Percentiles rank a stretch among this genome's conserved stretches.
Evolutionary conservation across 2,329 filamentous ascomycete species (phyloP).

Genomic region (Diaporthe humulicola): DNA sequence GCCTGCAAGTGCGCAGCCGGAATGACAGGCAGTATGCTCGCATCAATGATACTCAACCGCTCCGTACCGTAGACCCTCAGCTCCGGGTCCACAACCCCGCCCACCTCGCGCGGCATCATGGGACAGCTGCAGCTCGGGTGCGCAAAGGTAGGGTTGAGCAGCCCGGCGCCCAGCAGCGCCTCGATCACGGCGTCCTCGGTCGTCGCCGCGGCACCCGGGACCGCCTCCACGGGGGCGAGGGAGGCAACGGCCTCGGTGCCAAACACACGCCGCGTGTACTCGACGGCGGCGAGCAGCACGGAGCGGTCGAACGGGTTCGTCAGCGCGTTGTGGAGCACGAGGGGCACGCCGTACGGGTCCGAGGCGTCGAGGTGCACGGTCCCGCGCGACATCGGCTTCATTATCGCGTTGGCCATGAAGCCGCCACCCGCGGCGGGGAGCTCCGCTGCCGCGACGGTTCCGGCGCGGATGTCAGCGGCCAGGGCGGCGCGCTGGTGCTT

Average conservation of each 20-base stretch:
- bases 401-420: constrained; percentile 41
- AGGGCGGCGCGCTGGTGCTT: constrained; percentile 44
- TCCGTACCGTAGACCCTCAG: constrained; percentile 56
- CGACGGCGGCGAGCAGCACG: constrained; percentile 60
- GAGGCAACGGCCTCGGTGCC: constrained; percentile 38
- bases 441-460: constrained; percentile 47
- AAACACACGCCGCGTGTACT: constrained; percentile 54
- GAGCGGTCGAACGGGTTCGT: constrained; percentile 58
- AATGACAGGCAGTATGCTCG: constrained; percentile 54
- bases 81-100: constrained; percentile 55
- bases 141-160: constrained; percentile 41
- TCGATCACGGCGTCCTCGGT: constrained; percentile 50
- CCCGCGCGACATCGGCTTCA: constrained; percentile 51
- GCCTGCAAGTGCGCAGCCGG: constrained; percentile 41
- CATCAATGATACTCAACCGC: constrained; percentile 59
- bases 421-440: constrained; percentile 44
- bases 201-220: constrained; percentile 21
- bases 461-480: constrained; percentile 53
- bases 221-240: constrained; percentile 26
- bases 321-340: constrained; percentile 65
- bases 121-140: constrained; percentile 46
- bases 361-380: constrained; percentile 63
- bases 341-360: constrained; percentile 59
- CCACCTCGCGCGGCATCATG: constrained; percentile 56
- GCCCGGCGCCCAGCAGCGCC: constrained; percentile 53